Evolutionary conservation across 495 filamentous ascomycete genomes (phyloP), one percentile per base, ranked within the genome.

Genomic region (Penicillium lividum): DNA sequence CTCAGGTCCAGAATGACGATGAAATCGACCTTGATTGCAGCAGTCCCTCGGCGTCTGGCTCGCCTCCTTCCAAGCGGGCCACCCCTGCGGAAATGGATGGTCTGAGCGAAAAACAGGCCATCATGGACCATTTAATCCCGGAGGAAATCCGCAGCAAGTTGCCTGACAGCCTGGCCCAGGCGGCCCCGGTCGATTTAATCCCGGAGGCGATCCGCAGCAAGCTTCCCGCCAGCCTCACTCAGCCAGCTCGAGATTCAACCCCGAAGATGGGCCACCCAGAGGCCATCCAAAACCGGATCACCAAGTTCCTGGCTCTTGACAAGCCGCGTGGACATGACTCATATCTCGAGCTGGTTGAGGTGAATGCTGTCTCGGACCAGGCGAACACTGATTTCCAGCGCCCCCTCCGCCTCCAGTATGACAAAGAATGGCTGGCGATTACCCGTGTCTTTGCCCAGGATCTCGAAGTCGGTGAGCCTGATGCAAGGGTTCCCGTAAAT

Each of bases 381-480:
- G 48, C 58, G 11, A 50, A 57, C 3, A 54, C 58, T 15, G 54
- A 64, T 5, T 25, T n/a, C 5, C 38, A 66, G 28, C 58, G 75
- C 15, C 76, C 73, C 2, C 66, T 74, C 47, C 68, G 70, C 6
- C 83, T 98, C 4, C 71, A 84, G 33, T 97, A 98, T 69, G 94
- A 98, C 70, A 85, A 86, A 30, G 94, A 98, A 75, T 98, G 93
- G 93, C 84, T 98, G 4, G 88, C 94, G 7, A 96, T 98, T 61
- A 90, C 87, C 2, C 91, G 93, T 13, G 86, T 86, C 2, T 93
- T 96, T 65, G 84, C 87, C 28, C 57, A 77, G 0, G 76, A 83
- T 34, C 74, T 91, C 3, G 65, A 70, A 5, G 73, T 92, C 34
- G 88, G 87, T 29, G 76, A 89, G 60, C 77, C 74, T 4, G 66